A percentile compares a stretch with the other conserved stretches of the same genome.
Evolutionary conservation across 768 basidiomycete genomes (phyloP).

Genomic region (Strobilomyces dryophilus): DNA sequence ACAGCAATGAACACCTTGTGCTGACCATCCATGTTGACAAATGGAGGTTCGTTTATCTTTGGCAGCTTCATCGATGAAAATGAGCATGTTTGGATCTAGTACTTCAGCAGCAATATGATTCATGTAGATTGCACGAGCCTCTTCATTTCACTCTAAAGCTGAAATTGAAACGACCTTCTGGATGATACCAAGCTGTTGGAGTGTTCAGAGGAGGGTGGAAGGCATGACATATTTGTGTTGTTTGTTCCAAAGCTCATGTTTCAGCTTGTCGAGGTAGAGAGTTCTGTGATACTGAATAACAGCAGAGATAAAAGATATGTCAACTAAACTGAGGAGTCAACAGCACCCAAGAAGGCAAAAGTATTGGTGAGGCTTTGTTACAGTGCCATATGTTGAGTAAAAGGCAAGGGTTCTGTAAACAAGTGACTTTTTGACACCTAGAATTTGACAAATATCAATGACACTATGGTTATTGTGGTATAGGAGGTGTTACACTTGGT

Average conservation of each 20-base stretch:
- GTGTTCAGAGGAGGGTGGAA: background rate
- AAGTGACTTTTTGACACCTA: background rate
- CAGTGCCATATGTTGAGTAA: background rate
- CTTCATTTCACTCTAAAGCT: conserved; percentile 14
- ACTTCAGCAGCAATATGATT: background rate
- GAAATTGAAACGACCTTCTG: conserved; percentile 8
- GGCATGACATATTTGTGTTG: too few relatives aligned
- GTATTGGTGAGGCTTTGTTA: background rate
- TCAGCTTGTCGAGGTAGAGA: too few relatives aligned
- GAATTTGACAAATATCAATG: background rate
- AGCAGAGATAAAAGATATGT: background rate
- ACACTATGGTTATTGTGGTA: too few relatives aligned
- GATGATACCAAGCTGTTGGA: conserved; percentile 3
- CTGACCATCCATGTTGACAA: background rate
- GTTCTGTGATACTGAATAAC: too few relatives aligned
- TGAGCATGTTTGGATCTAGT: conserved; percentile 17
- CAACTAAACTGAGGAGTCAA: background rate
- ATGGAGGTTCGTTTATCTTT: conserved; percentile 1
- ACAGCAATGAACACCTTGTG: background rate
- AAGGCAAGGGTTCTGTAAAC: background rate
- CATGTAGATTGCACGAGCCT: too few relatives aligned
- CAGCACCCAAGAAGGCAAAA: background rate
- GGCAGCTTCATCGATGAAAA: conserved; percentile 19
- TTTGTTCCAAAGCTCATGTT: too few relatives aligned
- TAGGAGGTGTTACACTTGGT: too few relatives aligned